Evolutionary conservation across 345 rosid species (phyloP), one percentile per base, ranked within the genome.

Genomic region (Moringa oleifera): DNA sequence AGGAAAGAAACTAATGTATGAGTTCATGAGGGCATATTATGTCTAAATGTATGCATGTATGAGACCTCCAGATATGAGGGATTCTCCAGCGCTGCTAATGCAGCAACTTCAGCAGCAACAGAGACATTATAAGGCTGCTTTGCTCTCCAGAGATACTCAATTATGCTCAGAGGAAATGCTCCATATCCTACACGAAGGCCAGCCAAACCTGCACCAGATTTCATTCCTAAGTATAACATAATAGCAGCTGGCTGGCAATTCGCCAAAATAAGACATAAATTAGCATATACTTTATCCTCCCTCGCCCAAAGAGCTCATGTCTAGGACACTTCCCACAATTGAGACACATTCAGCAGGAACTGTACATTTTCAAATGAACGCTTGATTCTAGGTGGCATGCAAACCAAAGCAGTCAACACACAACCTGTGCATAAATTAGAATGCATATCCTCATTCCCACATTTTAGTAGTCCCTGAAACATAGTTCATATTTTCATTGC

Each of bases 111-210:
- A 24, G 96, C 96, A 51, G 97, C 87, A 62, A 94, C 96, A 20
- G 99, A 90, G 53, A 94, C 99, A 65, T 90, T 94, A 55, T 90
- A 94, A 20, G 97, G 99, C 24, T 90, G 96, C 53, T 94, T 90
- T 1, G 97, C 99, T 78, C 96, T 81, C 95, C 97, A 90, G 45
- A 88, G 64, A 77, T 81, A 94, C 77, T 90, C 84, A 20, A 94
- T 88, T 71, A 94, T 80, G 73, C 95, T 86, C 64, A 77, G 63
- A 25, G 97, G 93, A 71, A 94, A 94, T 57, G 99, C 90, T 70
- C 99, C 99, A 61, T 94, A 94, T 55, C 99, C 99, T 68, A 90
- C 92, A 7, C 97, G 77, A 0, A 94, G 80, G 50, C 99, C 99
- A 8, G 99, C 99, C 63, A 94, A 75, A 62, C 90, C 98, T 93